phyloP scores from a whole-genome alignment of 2,329 filamentous ascomycete species.

The Clarireedia hainanense region DNA sequence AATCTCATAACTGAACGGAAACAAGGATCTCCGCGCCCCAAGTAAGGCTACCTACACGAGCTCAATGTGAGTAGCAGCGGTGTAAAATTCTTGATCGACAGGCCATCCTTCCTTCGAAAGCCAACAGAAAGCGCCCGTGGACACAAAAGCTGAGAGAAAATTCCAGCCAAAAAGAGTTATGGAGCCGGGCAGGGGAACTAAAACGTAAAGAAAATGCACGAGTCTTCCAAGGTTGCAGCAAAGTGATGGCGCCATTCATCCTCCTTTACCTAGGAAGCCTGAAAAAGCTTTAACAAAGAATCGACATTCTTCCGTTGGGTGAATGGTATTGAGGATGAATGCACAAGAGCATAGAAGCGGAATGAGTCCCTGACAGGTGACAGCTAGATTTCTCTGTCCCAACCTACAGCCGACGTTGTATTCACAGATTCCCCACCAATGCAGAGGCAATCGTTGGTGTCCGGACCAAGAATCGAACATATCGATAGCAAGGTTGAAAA shows the following conservation, averaged over 20 bases:
- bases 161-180: neutral
- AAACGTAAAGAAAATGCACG: constrained; percentile 10
- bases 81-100: neutral
- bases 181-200: constrained; percentile 1
- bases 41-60: neutral
- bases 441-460: too few relatives aligned
- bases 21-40: neutral
- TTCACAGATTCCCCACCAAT: too few relatives aligned
- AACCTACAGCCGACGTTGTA: too few relatives aligned
- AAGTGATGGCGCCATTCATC: constrained; percentile 4
- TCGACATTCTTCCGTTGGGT: neutral
- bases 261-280: neutral
- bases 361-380: too few relatives aligned
- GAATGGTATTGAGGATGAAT: neutral
- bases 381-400: too few relatives aligned
- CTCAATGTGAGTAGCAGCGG: neutral
- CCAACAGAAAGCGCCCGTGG: neutral
- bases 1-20: neutral
- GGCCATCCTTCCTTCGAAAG: neutral
- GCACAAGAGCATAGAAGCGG: too few relatives aligned
- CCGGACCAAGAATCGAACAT: too few relatives aligned
- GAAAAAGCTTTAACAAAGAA: neutral
- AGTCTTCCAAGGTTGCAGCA: neutral
- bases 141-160: neutral
- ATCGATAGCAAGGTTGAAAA: too few relatives aligned